A percentile compares a stretch with the other conserved stretches of the same genome.
phyloP scores from a whole-genome alignment of 208 protist genomes.

The Hexamita inflata region DNA sequence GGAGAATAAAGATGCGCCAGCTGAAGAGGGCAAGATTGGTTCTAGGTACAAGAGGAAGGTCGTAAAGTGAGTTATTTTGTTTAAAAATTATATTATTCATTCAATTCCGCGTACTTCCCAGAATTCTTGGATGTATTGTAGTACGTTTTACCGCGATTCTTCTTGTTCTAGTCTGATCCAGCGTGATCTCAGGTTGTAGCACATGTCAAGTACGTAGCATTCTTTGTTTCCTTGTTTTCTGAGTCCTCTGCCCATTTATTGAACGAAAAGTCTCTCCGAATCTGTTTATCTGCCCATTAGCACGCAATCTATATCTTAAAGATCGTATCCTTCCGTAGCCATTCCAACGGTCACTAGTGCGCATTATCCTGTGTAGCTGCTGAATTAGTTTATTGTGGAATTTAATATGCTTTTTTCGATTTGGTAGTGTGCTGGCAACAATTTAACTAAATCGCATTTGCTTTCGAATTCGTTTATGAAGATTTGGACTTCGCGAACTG shows the following conservation, averaged over 20 bases:
- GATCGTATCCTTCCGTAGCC: slow-evolving; percentile 27
- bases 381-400: not conserved
- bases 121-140: too few relatives aligned
- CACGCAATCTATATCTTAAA: not conserved
- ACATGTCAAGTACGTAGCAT: not conserved
- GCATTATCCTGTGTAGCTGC: not conserved
- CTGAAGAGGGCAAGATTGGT: too few relatives aligned
- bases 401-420: not conserved
- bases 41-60: too few relatives aligned
- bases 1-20: too few relatives aligned
- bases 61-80: too few relatives aligned
- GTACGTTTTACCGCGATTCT: too few relatives aligned
- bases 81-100: too few relatives aligned
- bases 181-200: not conserved
- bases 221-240: not conserved
- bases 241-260: slow-evolving; percentile 12
- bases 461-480: not conserved
- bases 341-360: slow-evolving; percentile 8
- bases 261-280: slow-evolving; percentile 15
- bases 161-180: not conserved
- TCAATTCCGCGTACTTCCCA: too few relatives aligned
- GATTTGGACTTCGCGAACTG: not conserved
- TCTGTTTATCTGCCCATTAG: not conserved
- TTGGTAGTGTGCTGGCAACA: not conserved
- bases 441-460: not conserved